Conservation (phyloP, 495 filamentous ascomycete species). For the Aspergillus olivimuriae region DNA sequence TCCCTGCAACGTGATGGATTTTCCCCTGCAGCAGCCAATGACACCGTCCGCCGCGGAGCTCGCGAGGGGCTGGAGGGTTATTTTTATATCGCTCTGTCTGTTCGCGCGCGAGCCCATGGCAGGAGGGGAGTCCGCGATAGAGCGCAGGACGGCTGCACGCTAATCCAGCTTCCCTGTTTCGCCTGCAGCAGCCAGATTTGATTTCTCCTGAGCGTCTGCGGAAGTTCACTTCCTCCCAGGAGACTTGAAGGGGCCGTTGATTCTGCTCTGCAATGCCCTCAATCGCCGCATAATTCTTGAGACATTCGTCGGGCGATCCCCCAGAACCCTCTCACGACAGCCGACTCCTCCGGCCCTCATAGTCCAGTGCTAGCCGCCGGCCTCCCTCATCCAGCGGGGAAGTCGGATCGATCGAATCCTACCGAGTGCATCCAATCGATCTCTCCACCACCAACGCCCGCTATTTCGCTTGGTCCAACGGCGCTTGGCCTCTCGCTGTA, state of each 20-base stretch:
- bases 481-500: too few relatives aligned
- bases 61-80: not conserved
- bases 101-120: too few relatives aligned
- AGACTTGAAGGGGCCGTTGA: too few relatives aligned
- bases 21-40: conserved; percentile 9
- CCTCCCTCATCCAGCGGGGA: too few relatives aligned
- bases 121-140: too few relatives aligned
- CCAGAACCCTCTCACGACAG: too few relatives aligned
- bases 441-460: conserved; percentile 11
- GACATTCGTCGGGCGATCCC: too few relatives aligned
- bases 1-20: conserved; percentile 18
- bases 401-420: conserved; percentile 18
- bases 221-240: too few relatives aligned
- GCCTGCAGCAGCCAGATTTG: not conserved
- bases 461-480: conserved; percentile 4
- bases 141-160: too few relatives aligned
- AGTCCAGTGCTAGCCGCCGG: conserved; percentile 1
- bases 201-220: not conserved
- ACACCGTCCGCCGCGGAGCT: not conserved
- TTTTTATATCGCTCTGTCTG: conserved; percentile 3
- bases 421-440: conserved; percentile 24
- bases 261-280: too few relatives aligned
- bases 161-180: not conserved
- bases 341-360: too few relatives aligned
- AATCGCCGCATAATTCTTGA: too few relatives aligned